These are phyloP conservation scores for Gracilariopsis chorda DNA, from an alignment of 23 red algal species.

Conservation along the genomic window DNA sequence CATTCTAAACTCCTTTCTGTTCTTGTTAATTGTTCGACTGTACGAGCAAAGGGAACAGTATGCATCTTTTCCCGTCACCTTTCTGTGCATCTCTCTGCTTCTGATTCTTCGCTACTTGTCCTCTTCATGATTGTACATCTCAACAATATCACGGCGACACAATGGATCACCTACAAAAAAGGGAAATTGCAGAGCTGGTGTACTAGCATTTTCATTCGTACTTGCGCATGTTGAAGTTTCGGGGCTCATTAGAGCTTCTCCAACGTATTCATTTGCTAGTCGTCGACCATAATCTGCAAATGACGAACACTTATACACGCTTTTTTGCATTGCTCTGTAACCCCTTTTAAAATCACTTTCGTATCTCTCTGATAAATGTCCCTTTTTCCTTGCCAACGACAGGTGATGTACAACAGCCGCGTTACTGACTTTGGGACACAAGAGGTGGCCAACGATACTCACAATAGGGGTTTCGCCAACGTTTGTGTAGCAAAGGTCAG, in stretches of 20 bases:
- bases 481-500: conserved; percentile 13
- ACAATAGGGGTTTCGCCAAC: not conserved
- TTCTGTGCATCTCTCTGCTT: not conserved
- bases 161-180: not conserved
- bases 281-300: not conserved
- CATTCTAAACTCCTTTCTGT: not conserved
- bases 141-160: not conserved
- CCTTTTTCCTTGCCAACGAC: not conserved
- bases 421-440: not conserved
- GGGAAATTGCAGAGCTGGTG: not conserved
- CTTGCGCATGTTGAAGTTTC: not conserved
- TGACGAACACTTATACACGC: not conserved
- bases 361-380: not conserved
- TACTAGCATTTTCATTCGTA: not conserved
- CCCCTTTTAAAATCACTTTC: not conserved
- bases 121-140: conserved; percentile 12
- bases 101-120: not conserved
- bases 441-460: not conserved
- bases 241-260: not conserved
- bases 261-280: not conserved
- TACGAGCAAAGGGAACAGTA: conserved; percentile 18
- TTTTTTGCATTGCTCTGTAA: not conserved
- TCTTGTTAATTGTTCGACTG: not conserved
- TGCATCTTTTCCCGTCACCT: not conserved
- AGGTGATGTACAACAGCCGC: not conserved